A percentile compares a stretch with the other conserved stretches of the same genome.
Conservation (phyloP, 306 rosid species). For the Luffa acutangula region DNA sequence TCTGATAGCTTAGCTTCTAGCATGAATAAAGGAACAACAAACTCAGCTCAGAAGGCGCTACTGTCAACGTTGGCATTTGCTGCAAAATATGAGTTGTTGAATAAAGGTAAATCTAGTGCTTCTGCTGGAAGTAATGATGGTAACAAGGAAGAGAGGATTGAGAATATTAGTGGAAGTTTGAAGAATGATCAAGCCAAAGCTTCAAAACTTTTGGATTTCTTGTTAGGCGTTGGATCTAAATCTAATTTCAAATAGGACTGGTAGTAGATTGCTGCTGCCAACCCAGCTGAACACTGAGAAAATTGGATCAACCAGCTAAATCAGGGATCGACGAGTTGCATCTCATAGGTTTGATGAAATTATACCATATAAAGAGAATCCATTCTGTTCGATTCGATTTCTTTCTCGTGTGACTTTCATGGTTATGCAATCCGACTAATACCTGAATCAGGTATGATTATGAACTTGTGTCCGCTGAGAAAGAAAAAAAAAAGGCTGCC, state of each 20-base stretch:
- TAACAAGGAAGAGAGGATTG: constrained; percentile 12
- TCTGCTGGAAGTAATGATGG: constrained; percentile 1
- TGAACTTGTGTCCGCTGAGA: neutral
- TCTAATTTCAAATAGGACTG: constrained; percentile 6
- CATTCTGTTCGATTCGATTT: no score
- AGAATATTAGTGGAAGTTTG: constrained; percentile 10
- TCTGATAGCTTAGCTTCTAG: constrained; percentile 30
- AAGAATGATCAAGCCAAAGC: constrained; percentile 17
- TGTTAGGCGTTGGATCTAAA: constrained; percentile 11
- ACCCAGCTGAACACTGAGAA: neutral
- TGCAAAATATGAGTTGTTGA: constrained; percentile 44
- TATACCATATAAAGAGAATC: neutral
- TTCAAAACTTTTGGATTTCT: constrained; percentile 22
- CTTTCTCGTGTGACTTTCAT: neutral
- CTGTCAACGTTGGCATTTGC: constrained; percentile 67
- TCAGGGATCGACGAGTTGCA: neutral
- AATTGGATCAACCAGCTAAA: neutral
- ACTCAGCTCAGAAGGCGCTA: constrained; percentile 44
- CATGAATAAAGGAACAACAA: constrained; percentile 28
- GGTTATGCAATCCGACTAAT: neutral
- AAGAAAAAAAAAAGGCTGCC: neutral
- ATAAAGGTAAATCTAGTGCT: constrained; percentile 18
- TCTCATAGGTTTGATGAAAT: neutral
- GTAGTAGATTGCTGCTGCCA: neutral
- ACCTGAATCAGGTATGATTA: neutral